Conservation (phyloP, 345 rosid genomes). For the Pistacia atlantica region DNA sequence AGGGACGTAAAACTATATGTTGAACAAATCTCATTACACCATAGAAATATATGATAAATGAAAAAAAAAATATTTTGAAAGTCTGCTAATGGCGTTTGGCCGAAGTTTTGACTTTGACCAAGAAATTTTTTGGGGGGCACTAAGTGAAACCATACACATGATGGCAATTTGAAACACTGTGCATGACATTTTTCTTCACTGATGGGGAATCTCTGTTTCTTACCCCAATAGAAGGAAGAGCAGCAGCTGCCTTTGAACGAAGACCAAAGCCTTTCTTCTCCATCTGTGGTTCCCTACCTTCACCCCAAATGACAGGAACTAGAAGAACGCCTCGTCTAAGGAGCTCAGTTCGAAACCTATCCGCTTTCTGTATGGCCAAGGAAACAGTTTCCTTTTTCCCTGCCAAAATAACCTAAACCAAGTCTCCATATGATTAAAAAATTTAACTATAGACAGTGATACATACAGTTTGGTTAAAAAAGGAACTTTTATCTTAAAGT, state of each 20-base stretch:
- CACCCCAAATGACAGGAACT: conserved; percentile 87
- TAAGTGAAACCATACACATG: background rate
- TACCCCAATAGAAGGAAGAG: conserved; percentile 96
- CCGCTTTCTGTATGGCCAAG: conserved; percentile 71
- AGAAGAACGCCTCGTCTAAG: conserved; percentile 82
- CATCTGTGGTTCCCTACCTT: conserved; percentile 50
- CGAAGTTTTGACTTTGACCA: background rate
- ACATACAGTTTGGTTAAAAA: background rate
- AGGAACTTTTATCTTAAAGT: background rate
- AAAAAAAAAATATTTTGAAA: too few species aligned
- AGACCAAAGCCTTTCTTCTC: conserved; percentile 90
- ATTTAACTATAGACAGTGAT: background rate
- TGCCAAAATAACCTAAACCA: conserved; percentile 81
- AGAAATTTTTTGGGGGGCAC: background rate
- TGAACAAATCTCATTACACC: background rate
- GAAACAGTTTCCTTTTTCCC: conserved; percentile 76
- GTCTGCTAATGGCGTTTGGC: too few species aligned
- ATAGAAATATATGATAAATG: background rate
- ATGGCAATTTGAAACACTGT: background rate
- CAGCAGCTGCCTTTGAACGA: conserved; percentile 51
- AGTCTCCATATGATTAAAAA: conserved; percentile 21
- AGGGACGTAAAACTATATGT: background rate
- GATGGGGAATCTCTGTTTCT: conserved; percentile 15
- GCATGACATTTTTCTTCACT: background rate
- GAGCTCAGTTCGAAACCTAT: conserved; percentile 88